Conservation (phyloP, 2,329 filamentous ascomycete genomes). For the Cladophialophora bantiana region DNA sequence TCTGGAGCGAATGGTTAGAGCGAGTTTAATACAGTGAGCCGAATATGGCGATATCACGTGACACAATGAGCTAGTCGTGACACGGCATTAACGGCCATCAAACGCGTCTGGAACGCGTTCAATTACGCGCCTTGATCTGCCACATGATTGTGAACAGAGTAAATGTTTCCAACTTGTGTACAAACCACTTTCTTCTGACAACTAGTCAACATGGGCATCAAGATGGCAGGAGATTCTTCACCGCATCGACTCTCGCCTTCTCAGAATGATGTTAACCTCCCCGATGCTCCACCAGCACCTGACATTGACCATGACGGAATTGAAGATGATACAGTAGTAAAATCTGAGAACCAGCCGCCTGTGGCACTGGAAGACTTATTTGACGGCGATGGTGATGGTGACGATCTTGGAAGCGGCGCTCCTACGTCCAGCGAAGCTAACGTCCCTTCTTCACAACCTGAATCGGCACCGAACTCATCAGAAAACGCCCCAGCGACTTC, state of each 20-base stretch:
- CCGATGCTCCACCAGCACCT: constrained; percentile 36
- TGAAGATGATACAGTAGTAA: constrained; percentile 34
- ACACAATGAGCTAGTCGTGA: not conserved
- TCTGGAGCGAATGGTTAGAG: too few species aligned
- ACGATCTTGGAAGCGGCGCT: constrained; percentile 64
- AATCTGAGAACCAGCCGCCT: constrained; percentile 25
- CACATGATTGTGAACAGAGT: not conserved
- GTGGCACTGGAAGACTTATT: constrained; percentile 66
- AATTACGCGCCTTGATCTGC: not conserved
- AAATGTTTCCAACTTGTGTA: too few species aligned
- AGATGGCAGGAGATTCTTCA: constrained; percentile 43
- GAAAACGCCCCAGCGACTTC: constrained; percentile 47
- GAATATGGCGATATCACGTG: not conserved
- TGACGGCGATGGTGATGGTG: constrained; percentile 48
- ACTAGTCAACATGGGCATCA: constrained; percentile 32
- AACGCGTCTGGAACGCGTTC: not conserved
- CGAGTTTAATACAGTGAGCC: too few species aligned
- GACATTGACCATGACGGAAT: constrained; percentile 14
- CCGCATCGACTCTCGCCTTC: constrained; percentile 22
- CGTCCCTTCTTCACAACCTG: constrained; percentile 43
- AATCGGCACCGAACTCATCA: constrained; percentile 49
- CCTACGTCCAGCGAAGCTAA: constrained; percentile 56
- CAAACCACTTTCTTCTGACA: not conserved
- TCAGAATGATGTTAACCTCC: constrained; percentile 34
- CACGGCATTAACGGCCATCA: not conserved